Evolutionary conservation across 805 yeast species (phyloP).

Genomic region (Hanseniaspora occidentalis): DNA sequence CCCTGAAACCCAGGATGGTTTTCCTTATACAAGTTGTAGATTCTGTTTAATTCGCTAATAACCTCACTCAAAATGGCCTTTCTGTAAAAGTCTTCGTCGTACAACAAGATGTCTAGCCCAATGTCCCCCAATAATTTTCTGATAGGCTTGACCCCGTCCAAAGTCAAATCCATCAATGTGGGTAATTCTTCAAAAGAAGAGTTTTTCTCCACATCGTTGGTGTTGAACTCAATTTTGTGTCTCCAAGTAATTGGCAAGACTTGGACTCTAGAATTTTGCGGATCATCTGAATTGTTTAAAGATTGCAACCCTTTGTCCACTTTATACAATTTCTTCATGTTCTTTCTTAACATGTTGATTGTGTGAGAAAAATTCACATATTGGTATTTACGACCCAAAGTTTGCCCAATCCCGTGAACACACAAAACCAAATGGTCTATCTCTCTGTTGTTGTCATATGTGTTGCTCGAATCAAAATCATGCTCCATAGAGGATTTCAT

Average conservation of each 20-base stretch:
- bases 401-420: conserved; percentile 92
- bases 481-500: conserved; percentile 37
- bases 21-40: conserved; percentile 44
- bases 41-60: conserved; percentile 46
- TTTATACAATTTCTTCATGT: conserved; percentile 38
- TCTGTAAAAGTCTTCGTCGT: conserved; percentile 59
- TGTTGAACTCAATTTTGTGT: conserved; percentile 52
- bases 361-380: conserved; percentile 82
- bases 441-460: conserved; percentile 27
- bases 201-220: conserved; percentile 31
- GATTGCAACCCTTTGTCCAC: conserved; percentile 30
- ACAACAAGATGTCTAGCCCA: conserved; percentile 67
- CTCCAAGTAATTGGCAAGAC: conserved; percentile 91
- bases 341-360: conserved; percentile 49
- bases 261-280: conserved; percentile 51
- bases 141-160: conserved; percentile 65
- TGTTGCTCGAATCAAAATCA: conserved; percentile 34
- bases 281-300: conserved; percentile 31
- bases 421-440: conserved; percentile 60
- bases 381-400: conserved; percentile 64
- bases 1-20: conserved; percentile 69
- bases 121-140: conserved; percentile 79
- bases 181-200: conserved; percentile 37
- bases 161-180: conserved; percentile 55
- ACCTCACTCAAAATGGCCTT: conserved; percentile 52